Base-by-base conservation (phyloP, 1,284 basidiomycete species). In the Ceratobasidium sp. region DNA sequence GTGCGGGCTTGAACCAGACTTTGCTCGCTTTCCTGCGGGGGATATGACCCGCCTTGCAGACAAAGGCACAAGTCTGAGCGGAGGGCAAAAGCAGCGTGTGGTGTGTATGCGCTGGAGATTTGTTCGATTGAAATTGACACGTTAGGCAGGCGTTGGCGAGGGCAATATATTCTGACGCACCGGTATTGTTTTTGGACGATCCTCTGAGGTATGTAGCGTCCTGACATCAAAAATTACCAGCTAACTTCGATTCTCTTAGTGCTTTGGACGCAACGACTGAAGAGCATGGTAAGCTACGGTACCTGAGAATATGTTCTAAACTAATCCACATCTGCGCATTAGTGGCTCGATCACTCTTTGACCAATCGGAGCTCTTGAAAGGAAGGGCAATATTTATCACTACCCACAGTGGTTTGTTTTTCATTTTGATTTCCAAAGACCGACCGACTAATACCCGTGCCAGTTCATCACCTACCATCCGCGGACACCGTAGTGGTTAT, bases 1-100 rank as follows among this genome's bases (percentile, higher is more conserved):
- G n/a, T 80, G 78, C 44, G 59, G 65, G 30, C 67, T 80, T 12
- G 46, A 18, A 30, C 48, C 79, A 10, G 79, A 80, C 55, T 52
- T 80, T 70, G 78, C 54, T 35, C 62, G 76, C 8, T 60, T 80
- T 20, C 71, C 71, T 41, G 35, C 41, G 4, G 78, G 78, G 12
- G 78, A 78, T 52, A 60, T 67, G 64, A 78, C 78, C 10, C 48
- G 48, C 12, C 66, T 68, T 55, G 33, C n/a, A 10, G 66, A 55
- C 33, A 55, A 55, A 41, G 66, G 66, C 3, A 10, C 66, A 20
- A 68, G 23, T 38, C 66, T 68, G 35, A 68, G 66, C 20, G 66
- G 66, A 10, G 66, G 66, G 3, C 66, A 68, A n/a, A 68, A 68
- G 50, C 66, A 68, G 18, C 48, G 66, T 7, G 48, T 68, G 33